Base-by-base conservation (phyloP, 1,284 basidiomycete species). In the Ustilago nuda region DNA sequence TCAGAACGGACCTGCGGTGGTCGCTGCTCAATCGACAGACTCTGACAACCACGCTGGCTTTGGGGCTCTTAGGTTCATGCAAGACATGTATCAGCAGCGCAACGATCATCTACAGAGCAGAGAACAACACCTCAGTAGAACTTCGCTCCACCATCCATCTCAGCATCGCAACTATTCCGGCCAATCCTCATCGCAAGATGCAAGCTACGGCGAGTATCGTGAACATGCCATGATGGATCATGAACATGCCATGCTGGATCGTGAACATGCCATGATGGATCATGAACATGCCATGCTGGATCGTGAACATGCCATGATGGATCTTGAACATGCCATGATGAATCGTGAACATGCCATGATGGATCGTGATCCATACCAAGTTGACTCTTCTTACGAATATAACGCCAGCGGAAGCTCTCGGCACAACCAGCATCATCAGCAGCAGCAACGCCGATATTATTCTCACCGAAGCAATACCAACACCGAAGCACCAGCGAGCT, bases 41-140 rank as follows among this genome's bases (percentile, higher is more conserved):
- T 51, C 61, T 13, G 72, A 54, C 37, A 78, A 78, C 52, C 37
- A 74, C n/a, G 76, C 76, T 17, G 76, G 76, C 19, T 74, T 78
- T n/a, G 76, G 76, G 2, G 66, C 66, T 33, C 61, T 66, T 9
- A 64, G 68, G 15, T 78, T 78, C 66, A 64, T 63, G 59, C 64
- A 67, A 51, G 72, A 71, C 54, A 59, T 68, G 64, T 76, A 66
- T 54, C 64, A 64, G 8, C 72, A 56, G 43, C 33, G 51, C 6
- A 23, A 15, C 19, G 23, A 56, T 23, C 57, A 35, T 11, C n/a
- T 52, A n/a, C 46, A 63, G 8, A 23, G 48, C 53, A 11, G 27
- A 1, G 23, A 58, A 9, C 32, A 35, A 37, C 36, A 58, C 39
- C n/a, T 8, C 3, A 7, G 23, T n/a, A 52, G 41, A 12, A 30